Evolutionary conservation across 1,139 yeast species (phyloP).

Genomic region (Meyerozyma athensensis): DNA sequence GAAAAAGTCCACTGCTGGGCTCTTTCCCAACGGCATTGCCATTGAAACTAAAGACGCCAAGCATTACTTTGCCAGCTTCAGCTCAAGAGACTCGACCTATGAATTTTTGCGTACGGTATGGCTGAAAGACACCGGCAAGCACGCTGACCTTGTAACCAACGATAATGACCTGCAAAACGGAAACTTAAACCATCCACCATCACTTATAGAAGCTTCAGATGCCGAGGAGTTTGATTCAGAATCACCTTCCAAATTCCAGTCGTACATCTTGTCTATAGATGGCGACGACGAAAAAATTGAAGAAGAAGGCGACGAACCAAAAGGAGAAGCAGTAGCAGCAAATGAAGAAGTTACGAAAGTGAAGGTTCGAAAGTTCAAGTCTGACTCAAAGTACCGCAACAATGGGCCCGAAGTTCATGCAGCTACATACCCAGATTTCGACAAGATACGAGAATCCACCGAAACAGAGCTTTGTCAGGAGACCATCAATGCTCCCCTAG

Average conservation of each 20-base stretch:
- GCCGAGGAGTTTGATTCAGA: conserved; percentile 3
- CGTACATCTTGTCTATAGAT: conserved; percentile 31
- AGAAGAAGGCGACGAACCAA: conserved; percentile 10
- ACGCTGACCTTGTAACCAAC: conserved; percentile 5
- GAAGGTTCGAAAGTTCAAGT: conserved; percentile 25
- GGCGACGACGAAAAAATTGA: conserved; percentile 25
- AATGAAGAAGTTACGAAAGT: conserved; percentile 2
- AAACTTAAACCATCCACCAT: not conserved
- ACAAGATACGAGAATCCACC: conserved; percentile 16
- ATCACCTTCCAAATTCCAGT: conserved; percentile 17
- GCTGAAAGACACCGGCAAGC: conserved; percentile 29
- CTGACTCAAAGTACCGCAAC: conserved; percentile 27
- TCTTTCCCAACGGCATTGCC: conserved; percentile 81
- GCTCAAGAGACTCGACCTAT: conserved; percentile 74
- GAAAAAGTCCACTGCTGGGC: conserved; percentile 67
- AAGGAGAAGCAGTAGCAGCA: conserved; percentile 6
- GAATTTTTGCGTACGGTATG: conserved; percentile 63
- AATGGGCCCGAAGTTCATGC: conserved; percentile 39
- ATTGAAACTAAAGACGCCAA: conserved; percentile 65
- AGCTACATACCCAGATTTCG: conserved; percentile 25
- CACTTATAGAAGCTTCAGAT: not conserved
- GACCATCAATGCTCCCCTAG: conserved; percentile 42
- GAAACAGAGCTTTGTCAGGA: conserved; percentile 35
- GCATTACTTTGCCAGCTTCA: conserved; percentile 81
- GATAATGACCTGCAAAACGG: not conserved